A percentile compares a stretch with the other conserved stretches of the same genome.
Evolutionary conservation across 805 yeast genomes (phyloP).

Genomic region (Barnettozyma sucrosica): DNA sequence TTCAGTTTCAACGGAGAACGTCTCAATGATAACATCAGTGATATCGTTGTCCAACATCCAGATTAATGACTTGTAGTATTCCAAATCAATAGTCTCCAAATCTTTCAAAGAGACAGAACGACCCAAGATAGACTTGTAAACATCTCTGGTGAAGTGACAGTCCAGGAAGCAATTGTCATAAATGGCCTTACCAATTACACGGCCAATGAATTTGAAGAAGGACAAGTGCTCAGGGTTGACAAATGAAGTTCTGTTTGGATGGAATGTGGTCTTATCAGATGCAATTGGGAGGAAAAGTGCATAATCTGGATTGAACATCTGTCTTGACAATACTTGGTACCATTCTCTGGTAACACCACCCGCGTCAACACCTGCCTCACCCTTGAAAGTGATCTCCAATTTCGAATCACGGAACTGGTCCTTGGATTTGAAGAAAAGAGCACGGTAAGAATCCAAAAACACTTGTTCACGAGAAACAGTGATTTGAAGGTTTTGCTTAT

Average conservation of each 20-base stretch:
- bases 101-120: conserved; percentile 80
- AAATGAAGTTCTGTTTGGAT: conserved; percentile 88
- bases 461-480: conserved; percentile 84
- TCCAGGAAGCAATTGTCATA: conserved; percentile 81
- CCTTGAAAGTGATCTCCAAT: conserved; percentile 77
- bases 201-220: conserved; percentile 90
- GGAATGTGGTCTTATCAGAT: conserved; percentile 88
- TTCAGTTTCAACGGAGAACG: conserved; percentile 87
- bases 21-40: conserved; percentile 91
- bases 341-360: conserved; percentile 98
- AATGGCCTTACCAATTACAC: conserved; percentile 91
- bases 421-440: conserved; percentile 70
- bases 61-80: conserved; percentile 82
- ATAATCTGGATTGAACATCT: conserved; percentile 94
- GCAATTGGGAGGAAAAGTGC: conserved; percentile 89
- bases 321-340: conserved; percentile 90
- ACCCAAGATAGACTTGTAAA: conserved; percentile 81
- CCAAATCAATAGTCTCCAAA: conserved; percentile 89
- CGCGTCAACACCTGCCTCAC: conserved; percentile 96
- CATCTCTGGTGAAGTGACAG: conserved; percentile 93
- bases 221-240: conserved; percentile 90
- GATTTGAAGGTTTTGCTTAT: conserved; percentile 46
- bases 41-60: conserved; percentile 98
- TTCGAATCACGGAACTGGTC: conserved; percentile 69
- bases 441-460: conserved; percentile 82